Evolutionary conservation across 208 protist genomes (phyloP).

Genomic region (Trypanosoma congolense): DNA sequence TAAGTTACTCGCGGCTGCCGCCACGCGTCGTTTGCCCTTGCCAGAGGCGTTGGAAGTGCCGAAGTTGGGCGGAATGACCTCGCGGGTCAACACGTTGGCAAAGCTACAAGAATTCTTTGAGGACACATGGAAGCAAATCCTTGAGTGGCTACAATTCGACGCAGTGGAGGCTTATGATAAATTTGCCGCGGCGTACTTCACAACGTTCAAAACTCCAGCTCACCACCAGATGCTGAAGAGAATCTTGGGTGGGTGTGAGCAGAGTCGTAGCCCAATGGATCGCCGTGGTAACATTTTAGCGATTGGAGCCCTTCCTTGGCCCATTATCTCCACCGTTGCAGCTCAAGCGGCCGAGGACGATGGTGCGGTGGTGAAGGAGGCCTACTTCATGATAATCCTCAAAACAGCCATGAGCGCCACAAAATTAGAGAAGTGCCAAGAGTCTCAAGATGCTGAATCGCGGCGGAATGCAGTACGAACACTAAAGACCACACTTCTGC

Average conservation of each 20-base stretch:
- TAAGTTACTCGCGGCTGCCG: slow-evolving; percentile 74
- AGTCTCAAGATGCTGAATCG: slow-evolving; percentile 78
- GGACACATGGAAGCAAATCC: slow-evolving; percentile 86
- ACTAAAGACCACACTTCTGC: slow-evolving; percentile 36
- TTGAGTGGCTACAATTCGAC: slow-evolving; percentile 75
- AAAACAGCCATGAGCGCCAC: slow-evolving; percentile 29
- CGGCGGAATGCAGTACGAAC: slow-evolving; percentile 86
- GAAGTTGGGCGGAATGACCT: slow-evolving; percentile 41
- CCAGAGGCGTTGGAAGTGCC: slow-evolving; percentile 54
- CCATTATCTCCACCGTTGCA: slow-evolving; percentile 31
- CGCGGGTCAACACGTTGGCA: slow-evolving; percentile 50
- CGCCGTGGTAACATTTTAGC: slow-evolving; percentile 83
- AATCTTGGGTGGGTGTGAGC: slow-evolving; percentile 37
- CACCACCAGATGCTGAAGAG: slow-evolving; percentile 70
- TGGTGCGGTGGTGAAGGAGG: slow-evolving; percentile 4
- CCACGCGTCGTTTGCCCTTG: slow-evolving; percentile 49
- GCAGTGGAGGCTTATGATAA: slow-evolving; percentile 55
- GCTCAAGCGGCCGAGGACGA: background rate
- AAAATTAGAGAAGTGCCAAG: slow-evolving; percentile 39
- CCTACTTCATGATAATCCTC: slow-evolving; percentile 19
- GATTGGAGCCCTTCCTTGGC: slow-evolving; percentile 65
- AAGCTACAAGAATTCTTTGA: slow-evolving; percentile 82
- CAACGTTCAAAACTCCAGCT: slow-evolving; percentile 47
- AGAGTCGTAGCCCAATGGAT: slow-evolving; percentile 45
- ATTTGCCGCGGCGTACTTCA: slow-evolving; percentile 70